Percentiles rank a stretch among this genome's conserved stretches.
These are phyloP conservation scores for Mortierella sp. DNA, from an alignment of 371 early-diverging fungal genomes.

Conservation along the genomic window DNA sequence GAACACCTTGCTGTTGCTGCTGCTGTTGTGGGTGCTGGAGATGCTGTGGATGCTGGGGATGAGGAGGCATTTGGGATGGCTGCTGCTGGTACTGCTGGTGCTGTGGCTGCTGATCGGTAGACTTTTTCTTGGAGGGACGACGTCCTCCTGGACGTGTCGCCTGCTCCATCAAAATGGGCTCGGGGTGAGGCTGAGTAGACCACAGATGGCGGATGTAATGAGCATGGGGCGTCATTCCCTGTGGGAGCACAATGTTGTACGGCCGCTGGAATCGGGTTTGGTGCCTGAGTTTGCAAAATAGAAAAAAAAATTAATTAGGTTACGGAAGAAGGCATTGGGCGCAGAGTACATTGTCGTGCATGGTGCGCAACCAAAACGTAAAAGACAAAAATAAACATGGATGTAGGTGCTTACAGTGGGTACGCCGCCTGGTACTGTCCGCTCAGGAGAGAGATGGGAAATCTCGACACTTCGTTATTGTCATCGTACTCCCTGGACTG, in stretches of 20 bases:
- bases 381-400: neutral
- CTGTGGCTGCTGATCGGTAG: constrained; percentile 2
- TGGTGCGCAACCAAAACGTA: neutral
- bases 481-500: constrained; percentile 28
- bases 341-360: neutral
- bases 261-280: constrained; percentile 66
- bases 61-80: neutral
- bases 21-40: constrained; percentile 11
- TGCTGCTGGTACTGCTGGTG: neutral
- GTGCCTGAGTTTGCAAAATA: constrained; percentile 51
- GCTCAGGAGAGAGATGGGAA: constrained; percentile 70
- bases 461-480: constrained; percentile 53
- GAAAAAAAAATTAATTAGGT: neutral
- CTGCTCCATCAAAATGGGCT: constrained; percentile 45
- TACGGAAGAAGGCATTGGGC: neutral
- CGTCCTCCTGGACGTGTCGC: constrained; percentile 20
- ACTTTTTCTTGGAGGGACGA: neutral
- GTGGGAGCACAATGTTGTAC: constrained; percentile 59
- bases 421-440: constrained; percentile 70
- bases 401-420: constrained; percentile 63
- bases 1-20: constrained; percentile 4
- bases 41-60: constrained; percentile 1
- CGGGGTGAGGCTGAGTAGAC: constrained; percentile 29
- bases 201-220: constrained; percentile 43
- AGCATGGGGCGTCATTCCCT: constrained; percentile 44